Percentiles rank a stretch among this genome's conserved stretches.
phyloP scores from a whole-genome alignment of 1,139 yeast species.

The Entelexis sorbosivorans region DNA sequence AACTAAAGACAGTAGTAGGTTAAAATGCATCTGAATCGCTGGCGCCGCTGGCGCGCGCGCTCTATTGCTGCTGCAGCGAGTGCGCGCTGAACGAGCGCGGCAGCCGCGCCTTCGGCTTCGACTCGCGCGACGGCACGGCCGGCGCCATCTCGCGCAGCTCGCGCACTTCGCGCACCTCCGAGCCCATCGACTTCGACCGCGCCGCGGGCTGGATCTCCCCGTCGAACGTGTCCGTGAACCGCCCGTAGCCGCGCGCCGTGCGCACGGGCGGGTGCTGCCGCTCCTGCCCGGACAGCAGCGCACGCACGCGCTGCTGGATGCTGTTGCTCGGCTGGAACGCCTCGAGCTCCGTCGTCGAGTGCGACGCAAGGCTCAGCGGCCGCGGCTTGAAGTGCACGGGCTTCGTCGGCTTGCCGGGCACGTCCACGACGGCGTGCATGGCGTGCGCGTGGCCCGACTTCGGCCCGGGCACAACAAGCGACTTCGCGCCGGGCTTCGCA shows the following conservation, averaged over 20 bases:
- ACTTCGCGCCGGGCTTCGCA: neutral
- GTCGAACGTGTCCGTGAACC: constrained; percentile 42
- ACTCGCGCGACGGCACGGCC: constrained; percentile 10
- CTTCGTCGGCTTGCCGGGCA: neutral
- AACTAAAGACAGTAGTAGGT: neutral
- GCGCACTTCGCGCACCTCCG: constrained; percentile 8
- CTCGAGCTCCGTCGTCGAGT: constrained; percentile 9
- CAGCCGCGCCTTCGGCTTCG: constrained; percentile 11
- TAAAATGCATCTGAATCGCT: neutral
- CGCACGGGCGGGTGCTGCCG: constrained; percentile 42
- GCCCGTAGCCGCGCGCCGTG: constrained; percentile 70
- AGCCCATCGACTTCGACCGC: constrained; percentile 11
- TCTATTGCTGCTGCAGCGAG: constrained; percentile 2
- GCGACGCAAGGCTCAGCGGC: constrained; percentile 1
- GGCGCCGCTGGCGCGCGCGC: neutral
- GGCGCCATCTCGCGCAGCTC: constrained; percentile 9
- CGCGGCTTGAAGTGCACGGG: neutral
- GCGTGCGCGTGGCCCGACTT: neutral
- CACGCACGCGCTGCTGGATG: constrained; percentile 57
- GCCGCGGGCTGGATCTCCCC: constrained; percentile 2
- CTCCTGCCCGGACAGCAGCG: constrained; percentile 39
- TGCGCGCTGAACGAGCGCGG: constrained; percentile 3
- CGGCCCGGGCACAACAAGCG: neutral
- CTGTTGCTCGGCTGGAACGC: constrained; percentile 23
- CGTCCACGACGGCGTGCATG: neutral